phyloP scores from a whole-genome alignment of 75 land plant genomes.

The Pinus tabuliformis region DNA sequence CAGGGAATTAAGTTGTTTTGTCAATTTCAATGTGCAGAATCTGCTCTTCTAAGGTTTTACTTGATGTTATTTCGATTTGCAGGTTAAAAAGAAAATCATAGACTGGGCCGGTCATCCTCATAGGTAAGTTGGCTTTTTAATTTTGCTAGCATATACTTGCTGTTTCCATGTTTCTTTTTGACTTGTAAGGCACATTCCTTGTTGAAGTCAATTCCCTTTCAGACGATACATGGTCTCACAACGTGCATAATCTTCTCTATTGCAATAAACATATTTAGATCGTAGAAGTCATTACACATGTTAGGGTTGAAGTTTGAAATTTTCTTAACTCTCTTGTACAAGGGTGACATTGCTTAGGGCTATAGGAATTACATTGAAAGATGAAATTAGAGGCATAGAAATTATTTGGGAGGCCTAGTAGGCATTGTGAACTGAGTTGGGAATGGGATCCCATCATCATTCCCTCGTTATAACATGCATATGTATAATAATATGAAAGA shows the following conservation, averaged over 20 bases:
- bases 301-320: not conserved
- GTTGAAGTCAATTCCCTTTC: not conserved
- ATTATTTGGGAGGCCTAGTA: not conserved
- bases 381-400: not conserved
- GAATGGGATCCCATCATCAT: not conserved
- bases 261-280: not conserved
- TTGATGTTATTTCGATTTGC: not conserved
- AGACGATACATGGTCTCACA: not conserved
- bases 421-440: not conserved
- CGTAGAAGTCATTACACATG: not conserved
- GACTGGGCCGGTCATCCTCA: not conserved
- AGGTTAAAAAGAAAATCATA: not conserved
- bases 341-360: not conserved
- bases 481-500: not conserved
- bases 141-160: not conserved
- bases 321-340: not conserved
- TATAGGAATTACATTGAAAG: not conserved
- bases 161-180: not conserved
- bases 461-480: not conserved
- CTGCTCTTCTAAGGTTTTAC: not conserved
- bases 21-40: not conserved
- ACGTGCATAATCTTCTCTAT: not conserved
- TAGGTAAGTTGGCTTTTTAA: not conserved
- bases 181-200: not conserved
- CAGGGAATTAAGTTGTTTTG: not conserved